A percentile compares a stretch with the other conserved stretches of the same genome.
Conservation (phyloP, 2,329 filamentous ascomycete genomes). For the Colletotrichum lini region DNA sequence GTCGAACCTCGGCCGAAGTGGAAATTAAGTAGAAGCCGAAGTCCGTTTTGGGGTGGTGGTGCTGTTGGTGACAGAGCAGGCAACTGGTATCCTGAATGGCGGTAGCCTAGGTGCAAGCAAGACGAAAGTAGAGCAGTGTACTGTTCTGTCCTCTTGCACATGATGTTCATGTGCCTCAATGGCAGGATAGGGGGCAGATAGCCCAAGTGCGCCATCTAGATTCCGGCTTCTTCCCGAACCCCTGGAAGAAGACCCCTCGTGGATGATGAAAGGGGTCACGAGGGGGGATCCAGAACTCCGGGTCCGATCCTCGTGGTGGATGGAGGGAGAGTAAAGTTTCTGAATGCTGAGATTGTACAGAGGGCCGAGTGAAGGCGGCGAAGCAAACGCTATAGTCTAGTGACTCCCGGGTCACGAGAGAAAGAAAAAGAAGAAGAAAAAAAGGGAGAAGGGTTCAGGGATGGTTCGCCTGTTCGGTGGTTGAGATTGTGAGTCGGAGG, state of each 20-base stretch:
- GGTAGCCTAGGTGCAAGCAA: background rate
- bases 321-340: background rate
- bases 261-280: conserved; percentile 31
- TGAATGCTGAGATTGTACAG: conserved; percentile 19
- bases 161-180: conserved; percentile 5
- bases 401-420: background rate
- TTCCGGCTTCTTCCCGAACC: conserved; percentile 30
- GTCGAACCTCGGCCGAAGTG: conserved; percentile 35
- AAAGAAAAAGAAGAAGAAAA: background rate
- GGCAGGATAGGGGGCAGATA: conserved; percentile 19
- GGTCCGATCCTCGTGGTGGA: conserved; percentile 14
- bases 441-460: conserved; percentile 2
- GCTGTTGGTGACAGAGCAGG: background rate
- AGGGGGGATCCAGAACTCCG: conserved; percentile 17
- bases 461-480: conserved; percentile 18
- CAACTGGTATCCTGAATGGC: background rate
- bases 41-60: conserved; percentile 25
- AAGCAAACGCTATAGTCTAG: background rate
- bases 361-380: background rate
- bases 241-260: conserved; percentile 6
- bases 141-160: background rate
- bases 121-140: conserved; percentile 8
- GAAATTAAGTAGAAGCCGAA: conserved; percentile 36
- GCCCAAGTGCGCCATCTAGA: conserved; percentile 32
- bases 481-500: conserved; percentile 33